Conservation (phyloP, 2,329 filamentous ascomycete genomes). For the Chrysosporium queenslandicum region DNA sequence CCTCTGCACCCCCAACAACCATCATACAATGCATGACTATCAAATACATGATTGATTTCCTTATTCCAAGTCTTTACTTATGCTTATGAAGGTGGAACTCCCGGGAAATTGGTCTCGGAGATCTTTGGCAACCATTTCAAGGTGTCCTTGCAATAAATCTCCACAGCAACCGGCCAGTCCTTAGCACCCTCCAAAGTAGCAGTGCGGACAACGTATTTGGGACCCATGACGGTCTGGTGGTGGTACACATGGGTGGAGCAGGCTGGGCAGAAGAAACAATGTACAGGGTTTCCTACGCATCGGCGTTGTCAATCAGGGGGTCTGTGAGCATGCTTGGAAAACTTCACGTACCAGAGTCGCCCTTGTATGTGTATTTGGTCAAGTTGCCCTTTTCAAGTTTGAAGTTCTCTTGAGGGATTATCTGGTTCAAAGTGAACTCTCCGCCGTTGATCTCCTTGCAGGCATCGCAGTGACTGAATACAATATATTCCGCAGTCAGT, state of each 20-base stretch:
- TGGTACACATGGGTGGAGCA: slow-evolving; percentile 49
- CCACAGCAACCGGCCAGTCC: slow-evolving; percentile 42
- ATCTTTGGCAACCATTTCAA: slow-evolving; percentile 45
- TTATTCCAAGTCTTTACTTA: not conserved
- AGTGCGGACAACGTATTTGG: slow-evolving; percentile 45
- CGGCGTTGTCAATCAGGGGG: not conserved
- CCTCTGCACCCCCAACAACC: too few species aligned
- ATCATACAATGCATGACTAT: not conserved
- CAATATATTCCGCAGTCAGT: too few species aligned
- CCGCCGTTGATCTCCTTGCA: slow-evolving; percentile 46
- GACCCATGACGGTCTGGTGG: slow-evolving; percentile 44
- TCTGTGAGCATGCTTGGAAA: not conserved
- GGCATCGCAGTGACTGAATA: slow-evolving; percentile 46
- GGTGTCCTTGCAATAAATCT: slow-evolving; percentile 47
- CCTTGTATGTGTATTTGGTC: slow-evolving; percentile 47
- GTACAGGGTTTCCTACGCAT: slow-evolving; percentile 40
- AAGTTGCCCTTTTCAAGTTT: slow-evolving; percentile 44
- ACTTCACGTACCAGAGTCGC: slow-evolving; percentile 40
- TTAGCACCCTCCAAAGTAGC: slow-evolving; percentile 40
- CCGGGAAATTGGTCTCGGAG: slow-evolving; percentile 36
- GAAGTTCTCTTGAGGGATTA: slow-evolving; percentile 42
- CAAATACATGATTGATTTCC: not conserved
- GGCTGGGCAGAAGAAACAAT: slow-evolving; percentile 50
- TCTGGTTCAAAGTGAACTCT: slow-evolving; percentile 46
- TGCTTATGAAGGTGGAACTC: slow-evolving; percentile 28